These are phyloP conservation scores for Colletotrichum coccodes DNA, from an alignment of 2,329 filamentous ascomycete genomes.

Conservation along the genomic window DNA sequence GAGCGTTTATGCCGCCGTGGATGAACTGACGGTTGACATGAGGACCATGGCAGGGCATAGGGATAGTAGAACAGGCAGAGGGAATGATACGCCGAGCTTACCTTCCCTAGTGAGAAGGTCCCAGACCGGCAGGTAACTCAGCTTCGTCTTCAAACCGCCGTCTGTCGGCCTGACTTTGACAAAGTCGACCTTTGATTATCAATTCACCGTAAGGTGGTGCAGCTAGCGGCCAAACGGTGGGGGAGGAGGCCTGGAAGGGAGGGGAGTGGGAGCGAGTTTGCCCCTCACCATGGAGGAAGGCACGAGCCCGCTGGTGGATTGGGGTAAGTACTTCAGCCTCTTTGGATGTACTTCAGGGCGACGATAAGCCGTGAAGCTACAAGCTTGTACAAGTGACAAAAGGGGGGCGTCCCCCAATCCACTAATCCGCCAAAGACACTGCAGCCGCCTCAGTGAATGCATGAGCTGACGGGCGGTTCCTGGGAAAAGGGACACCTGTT, in stretches of 20 bases:
- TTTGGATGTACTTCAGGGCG: background rate
- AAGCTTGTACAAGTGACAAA: background rate
- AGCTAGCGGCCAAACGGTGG: conserved; percentile 11
- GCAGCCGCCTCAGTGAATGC: conserved; percentile 31
- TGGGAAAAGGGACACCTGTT: conserved; percentile 35
- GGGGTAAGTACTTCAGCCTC: conserved; percentile 22
- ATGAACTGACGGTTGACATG: background rate
- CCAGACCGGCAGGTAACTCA: background rate
- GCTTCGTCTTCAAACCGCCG: background rate
- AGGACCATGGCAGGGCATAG: background rate
- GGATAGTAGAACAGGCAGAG: too few species aligned
- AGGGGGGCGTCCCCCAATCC: conserved; percentile 15
- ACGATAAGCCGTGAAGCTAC: background rate
- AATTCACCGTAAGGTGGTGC: conserved; percentile 22
- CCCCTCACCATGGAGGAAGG: conserved; percentile 28
- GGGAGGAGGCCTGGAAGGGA: conserved; percentile 10
- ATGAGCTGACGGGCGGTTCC: conserved; percentile 30
- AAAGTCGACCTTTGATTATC: conserved; percentile 32
- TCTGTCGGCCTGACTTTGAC: conserved; percentile 2
- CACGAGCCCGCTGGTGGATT: conserved; percentile 13
- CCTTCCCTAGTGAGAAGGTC: background rate
- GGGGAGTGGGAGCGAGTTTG: conserved; percentile 18
- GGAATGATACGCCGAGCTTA: conserved; percentile 11
- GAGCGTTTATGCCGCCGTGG: conserved; percentile 7
- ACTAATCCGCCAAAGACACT: conserved; percentile 14